phyloP scores from a whole-genome alignment of 768 basidiomycete species.

The Psilocybe cubensis region DNA sequence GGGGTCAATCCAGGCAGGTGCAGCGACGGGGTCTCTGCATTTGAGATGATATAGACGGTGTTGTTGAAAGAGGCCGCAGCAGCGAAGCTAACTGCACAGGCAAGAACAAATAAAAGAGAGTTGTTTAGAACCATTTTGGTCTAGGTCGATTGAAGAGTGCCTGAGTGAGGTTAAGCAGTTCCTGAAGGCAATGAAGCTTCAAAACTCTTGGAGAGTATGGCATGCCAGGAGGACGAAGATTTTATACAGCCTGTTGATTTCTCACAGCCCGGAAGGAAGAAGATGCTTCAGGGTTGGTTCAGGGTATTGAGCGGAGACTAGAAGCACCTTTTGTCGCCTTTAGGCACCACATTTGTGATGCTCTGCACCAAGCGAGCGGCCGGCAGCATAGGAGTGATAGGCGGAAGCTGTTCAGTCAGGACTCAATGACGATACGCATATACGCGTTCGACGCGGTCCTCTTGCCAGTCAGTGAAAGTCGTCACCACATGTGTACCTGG shows the following conservation, averaged over 20 bases:
- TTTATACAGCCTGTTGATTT: not conserved
- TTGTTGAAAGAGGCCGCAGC: constrained; percentile 5
- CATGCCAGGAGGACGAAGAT: not conserved
- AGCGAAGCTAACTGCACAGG: not conserved
- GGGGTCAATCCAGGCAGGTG: constrained; percentile 13
- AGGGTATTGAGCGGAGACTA: constrained; percentile 4
- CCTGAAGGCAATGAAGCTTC: not conserved
- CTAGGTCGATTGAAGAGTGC: not conserved
- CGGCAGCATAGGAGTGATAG: constrained; percentile 1
- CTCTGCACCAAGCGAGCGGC: not conserved
- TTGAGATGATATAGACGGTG: constrained; percentile 16
- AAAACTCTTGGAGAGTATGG: not conserved
- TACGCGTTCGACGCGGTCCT: not conserved
- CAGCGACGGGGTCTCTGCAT: constrained; percentile 16
- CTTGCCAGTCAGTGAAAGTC: not conserved
- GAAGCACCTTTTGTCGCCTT: not conserved
- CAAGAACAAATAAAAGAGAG: constrained; percentile 23
- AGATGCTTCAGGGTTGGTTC: too few species aligned
- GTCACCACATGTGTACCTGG: not conserved
- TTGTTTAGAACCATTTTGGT: not conserved
- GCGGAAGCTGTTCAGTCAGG: not conserved
- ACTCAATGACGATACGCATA: not conserved
- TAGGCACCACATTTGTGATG: not conserved
- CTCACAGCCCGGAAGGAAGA: not conserved
- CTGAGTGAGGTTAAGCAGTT: not conserved